A percentile compares a stretch with the other conserved stretches of the same genome.
phyloP scores from a whole-genome alignment of 176 grass and related monocot species.

The Leersia perrieri region DNA sequence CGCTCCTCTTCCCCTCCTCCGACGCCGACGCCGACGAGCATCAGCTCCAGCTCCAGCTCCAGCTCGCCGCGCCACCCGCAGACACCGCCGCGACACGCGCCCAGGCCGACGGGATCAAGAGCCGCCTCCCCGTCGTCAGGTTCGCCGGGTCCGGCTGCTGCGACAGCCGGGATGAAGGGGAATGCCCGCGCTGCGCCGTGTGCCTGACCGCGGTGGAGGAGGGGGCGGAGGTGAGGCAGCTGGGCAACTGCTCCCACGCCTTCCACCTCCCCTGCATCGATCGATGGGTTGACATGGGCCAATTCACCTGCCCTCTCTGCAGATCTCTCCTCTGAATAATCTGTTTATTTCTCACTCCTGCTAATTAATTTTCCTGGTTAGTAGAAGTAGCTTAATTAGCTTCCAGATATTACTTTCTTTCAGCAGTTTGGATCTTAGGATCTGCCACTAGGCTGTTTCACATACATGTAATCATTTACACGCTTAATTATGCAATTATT shows the following conservation, averaged over 20 bases:
- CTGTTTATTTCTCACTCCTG: neutral
- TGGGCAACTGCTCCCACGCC: slow-evolving; percentile 20
- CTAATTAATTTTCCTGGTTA: neutral
- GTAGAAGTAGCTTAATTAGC: neutral
- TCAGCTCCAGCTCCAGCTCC: too few relatives aligned
- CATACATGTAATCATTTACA: neutral
- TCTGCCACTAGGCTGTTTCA: neutral
- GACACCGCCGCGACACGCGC: neutral
- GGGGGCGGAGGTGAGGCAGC: slow-evolving; percentile 10
- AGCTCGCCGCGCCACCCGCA: neutral
- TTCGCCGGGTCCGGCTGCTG: neutral
- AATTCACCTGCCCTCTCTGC: slow-evolving; percentile 29
- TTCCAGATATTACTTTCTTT: neutral
- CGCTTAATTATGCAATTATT: neutral
- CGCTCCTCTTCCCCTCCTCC: neutral
- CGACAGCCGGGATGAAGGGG: too few relatives aligned
- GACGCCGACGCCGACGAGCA: neutral
- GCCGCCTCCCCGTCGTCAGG: slow-evolving; percentile 13
- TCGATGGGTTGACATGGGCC: slow-evolving; percentile 24
- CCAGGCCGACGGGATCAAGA: slow-evolving; percentile 6
- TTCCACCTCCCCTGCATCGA: slow-evolving; percentile 29
- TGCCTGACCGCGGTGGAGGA: slow-evolving; percentile 2
- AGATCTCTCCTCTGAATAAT: neutral
- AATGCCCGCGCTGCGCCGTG: slow-evolving; percentile 6
- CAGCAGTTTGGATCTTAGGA: neutral